These are phyloP conservation scores for Ogataea nonfermentans DNA, from an alignment of 805 yeast genomes.

Conservation along the genomic window DNA sequence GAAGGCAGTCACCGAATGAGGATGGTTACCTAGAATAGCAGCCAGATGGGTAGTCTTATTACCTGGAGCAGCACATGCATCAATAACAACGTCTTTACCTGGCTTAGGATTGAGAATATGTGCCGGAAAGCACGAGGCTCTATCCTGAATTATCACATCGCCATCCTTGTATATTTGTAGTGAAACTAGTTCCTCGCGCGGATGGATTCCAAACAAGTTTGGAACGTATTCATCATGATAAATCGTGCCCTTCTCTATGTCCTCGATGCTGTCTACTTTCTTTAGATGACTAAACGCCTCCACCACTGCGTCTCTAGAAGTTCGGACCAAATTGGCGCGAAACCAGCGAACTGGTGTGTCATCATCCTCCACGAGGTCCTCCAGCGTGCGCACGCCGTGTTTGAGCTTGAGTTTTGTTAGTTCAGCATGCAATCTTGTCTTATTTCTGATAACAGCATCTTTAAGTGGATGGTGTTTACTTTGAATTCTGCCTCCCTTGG, in stretches of 20 bases:
- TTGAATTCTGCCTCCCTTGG: slow-evolving; percentile 77
- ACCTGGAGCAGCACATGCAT: slow-evolving; percentile 98
- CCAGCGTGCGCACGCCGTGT: slow-evolving; percentile 57
- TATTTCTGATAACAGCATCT: slow-evolving; percentile 73
- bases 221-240: slow-evolving; percentile 75
- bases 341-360: slow-evolving; percentile 81
- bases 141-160: slow-evolving; percentile 83
- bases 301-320: slow-evolving; percentile 39
- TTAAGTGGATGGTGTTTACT: slow-evolving; percentile 87
- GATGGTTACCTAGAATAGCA: slow-evolving; percentile 46
- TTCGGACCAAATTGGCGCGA: slow-evolving; percentile 64
- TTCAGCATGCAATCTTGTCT: slow-evolving; percentile 81
- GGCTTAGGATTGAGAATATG: slow-evolving; percentile 64
- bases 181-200: slow-evolving; percentile 65
- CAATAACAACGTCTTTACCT: slow-evolving; percentile 64
- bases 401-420: slow-evolving; percentile 73
- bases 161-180: slow-evolving; percentile 74
- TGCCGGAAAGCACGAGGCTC: slow-evolving; percentile 97
- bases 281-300: slow-evolving; percentile 43
- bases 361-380: slow-evolving; percentile 53
- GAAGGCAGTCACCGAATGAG: slow-evolving; percentile 67
- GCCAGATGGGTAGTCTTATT: slow-evolving; percentile 95
- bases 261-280: slow-evolving; percentile 44
- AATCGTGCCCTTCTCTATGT: slow-evolving; percentile 50
- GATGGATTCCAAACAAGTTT: slow-evolving; percentile 77